Evolutionary conservation across 352 stramenopile genomes (phyloP), one percentile per base, ranked within the genome.

Genomic region (Phytophthora rubi): DNA sequence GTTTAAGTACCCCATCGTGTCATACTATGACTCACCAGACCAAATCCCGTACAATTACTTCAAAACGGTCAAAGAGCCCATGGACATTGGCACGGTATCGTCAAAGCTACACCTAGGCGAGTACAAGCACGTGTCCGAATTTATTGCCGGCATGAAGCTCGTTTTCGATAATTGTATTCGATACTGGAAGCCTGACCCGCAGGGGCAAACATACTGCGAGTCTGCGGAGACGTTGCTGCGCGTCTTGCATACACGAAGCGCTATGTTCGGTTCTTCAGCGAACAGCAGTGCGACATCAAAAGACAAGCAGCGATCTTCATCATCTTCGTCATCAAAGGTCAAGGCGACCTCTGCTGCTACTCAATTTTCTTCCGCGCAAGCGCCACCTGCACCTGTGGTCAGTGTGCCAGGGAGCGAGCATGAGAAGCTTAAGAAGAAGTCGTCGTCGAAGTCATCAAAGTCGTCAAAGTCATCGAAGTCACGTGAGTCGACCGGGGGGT

Each of bases 1-100:
- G 88, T 96, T 96, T 57, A 96, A 96, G 66, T 94, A 94, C 53
- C 88, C 88, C 23, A 81, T 96, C 37, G 75, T 91, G 59, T 93
- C 88, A 12, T 96, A 96, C 62, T 96, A 86, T 62, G 85, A 94
- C 61, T 93, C 88, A 26, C 72, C 85, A 5, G 88, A 96, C 26
- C 86, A 94, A 65, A 84, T 94, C 30, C 88, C 88, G 23, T 94
- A 92, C 59, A 86, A 83, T 26, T 96, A 96, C 59, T 95, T 88
- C 65, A 84, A 91, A 53, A 91, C 74, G 23, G 85, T 96, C 33
- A 92, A 86, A 35, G 59, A 84, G 21, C 86, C 89, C 16, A 96
- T 96, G 89, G 87, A 96, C 62, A 76, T 96, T 4, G 87, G 89
- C 28, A 93, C 86, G 4, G 87, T 96, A 1, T 93, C 87, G 28